Conservation (phyloP, 129 eudicot genomes). For the Saussurea involucrata region DNA sequence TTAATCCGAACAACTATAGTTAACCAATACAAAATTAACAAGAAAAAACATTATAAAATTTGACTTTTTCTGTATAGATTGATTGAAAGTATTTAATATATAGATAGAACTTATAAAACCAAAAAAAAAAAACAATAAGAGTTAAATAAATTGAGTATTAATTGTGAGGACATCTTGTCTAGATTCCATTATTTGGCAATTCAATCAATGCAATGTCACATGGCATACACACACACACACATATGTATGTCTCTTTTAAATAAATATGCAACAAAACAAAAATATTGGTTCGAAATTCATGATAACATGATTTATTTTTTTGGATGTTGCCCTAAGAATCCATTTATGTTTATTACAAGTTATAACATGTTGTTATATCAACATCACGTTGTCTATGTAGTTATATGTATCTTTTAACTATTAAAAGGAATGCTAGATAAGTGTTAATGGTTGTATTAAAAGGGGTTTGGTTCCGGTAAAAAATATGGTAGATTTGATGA, state of each 20-base stretch:
- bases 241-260: conserved; percentile 7
- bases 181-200: conserved; percentile 10
- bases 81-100: too few species aligned
- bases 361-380: background rate
- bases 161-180: conserved; percentile 9
- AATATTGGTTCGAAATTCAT: background rate
- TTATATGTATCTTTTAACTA: background rate
- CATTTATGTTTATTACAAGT: background rate
- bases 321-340: background rate
- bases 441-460: background rate
- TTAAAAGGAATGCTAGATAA: too few species aligned
- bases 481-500: background rate
- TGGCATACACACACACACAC: background rate
- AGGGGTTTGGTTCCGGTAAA: too few species aligned
- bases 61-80: background rate
- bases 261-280: background rate
- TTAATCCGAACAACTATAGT: too few species aligned
- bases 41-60: too few species aligned
- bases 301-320: background rate
- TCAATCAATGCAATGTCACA: conserved; percentile 16
- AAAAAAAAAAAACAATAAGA: background rate
- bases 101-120: too few species aligned
- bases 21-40: too few species aligned
- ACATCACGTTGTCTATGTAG: background rate
- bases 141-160: background rate